phyloP scores from a whole-genome alignment of 768 basidiomycete species.

The Psilocybe cyanescens region DNA sequence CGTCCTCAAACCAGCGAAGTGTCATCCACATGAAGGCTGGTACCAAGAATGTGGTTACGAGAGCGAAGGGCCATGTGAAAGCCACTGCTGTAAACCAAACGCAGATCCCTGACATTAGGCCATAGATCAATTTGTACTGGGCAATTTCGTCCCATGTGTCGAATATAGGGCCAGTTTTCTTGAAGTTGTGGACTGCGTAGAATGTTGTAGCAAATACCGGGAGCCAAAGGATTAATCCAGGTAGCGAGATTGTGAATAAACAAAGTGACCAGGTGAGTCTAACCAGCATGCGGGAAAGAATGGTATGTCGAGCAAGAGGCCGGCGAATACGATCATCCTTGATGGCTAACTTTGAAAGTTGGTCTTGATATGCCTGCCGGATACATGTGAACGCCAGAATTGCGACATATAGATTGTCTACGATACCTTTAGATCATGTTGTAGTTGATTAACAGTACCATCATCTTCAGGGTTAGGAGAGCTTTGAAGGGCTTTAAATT shows the following conservation, averaged over 20 bases:
- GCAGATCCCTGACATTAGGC: constrained; percentile 70
- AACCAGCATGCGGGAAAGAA: constrained; percentile 66
- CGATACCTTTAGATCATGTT: too few relatives aligned
- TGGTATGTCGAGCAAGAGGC: constrained; percentile 55
- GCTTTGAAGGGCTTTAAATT: constrained; percentile 55
- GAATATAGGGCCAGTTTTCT: constrained; percentile 80
- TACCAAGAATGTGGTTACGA: constrained; percentile 59
- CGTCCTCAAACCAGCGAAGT: constrained; percentile 87
- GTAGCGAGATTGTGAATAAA: constrained; percentile 68
- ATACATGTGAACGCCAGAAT: not conserved
- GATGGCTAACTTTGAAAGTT: constrained; percentile 66
- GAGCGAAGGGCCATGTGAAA: constrained; percentile 64
- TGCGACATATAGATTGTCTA: too few relatives aligned
- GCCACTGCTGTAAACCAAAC: constrained; percentile 64
- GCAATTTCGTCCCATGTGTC: constrained; percentile 92
- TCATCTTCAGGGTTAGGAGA: constrained; percentile 24
- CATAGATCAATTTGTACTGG: constrained; percentile 87
- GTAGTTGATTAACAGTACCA: constrained; percentile 37
- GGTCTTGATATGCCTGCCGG: constrained; percentile 72
- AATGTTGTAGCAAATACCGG: constrained; percentile 78
- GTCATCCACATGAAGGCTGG: constrained; percentile 89
- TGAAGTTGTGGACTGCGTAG: constrained; percentile 74
- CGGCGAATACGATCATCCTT: constrained; percentile 87
- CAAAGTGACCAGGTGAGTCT: constrained; percentile 66
- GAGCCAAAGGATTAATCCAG: constrained; percentile 82